Conservation (phyloP, 2,329 filamentous ascomycete species). For the Pseudogymnoascus sp. region DNA sequence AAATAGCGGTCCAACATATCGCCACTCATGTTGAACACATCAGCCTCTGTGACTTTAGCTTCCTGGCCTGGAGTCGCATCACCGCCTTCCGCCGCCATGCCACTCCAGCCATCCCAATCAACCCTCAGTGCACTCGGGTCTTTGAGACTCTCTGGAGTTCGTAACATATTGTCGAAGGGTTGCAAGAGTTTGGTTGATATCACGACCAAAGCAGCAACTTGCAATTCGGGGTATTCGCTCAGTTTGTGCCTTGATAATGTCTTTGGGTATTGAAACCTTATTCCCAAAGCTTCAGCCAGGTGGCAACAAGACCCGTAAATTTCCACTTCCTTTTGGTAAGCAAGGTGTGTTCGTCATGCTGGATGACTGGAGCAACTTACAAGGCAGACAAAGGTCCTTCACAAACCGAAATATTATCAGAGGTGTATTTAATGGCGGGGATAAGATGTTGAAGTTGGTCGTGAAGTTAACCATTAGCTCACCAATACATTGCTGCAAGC, state of each 20-base stretch:
- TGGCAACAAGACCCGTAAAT: slow-evolving; percentile 53
- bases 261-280: slow-evolving; percentile 53
- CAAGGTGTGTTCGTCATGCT: background rate
- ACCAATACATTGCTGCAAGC: slow-evolving; percentile 59
- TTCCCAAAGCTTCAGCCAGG: slow-evolving; percentile 37
- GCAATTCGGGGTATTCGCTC: slow-evolving; percentile 60
- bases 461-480: slow-evolving; percentile 59
- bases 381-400: slow-evolving; percentile 66
- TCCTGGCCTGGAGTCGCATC: slow-evolving; percentile 42
- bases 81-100: slow-evolving; percentile 37
- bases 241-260: slow-evolving; percentile 24
- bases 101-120: slow-evolving; percentile 68
- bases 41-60: slow-evolving; percentile 50
- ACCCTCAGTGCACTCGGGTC: slow-evolving; percentile 57
- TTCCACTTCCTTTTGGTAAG: slow-evolving; percentile 48
- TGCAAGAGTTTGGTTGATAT: slow-evolving; percentile 74
- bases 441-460: slow-evolving; percentile 60
- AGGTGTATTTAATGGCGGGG: slow-evolving; percentile 67
- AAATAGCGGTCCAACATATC: slow-evolving; percentile 67
- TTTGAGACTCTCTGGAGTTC: slow-evolving; percentile 42
- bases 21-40: slow-evolving; percentile 56
- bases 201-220: slow-evolving; percentile 64
- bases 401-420: slow-evolving; percentile 65
- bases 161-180: slow-evolving; percentile 58
- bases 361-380: slow-evolving; percentile 39